These are phyloP conservation scores for Gossypium mustelinum DNA, from an alignment of 345 rosid genomes.

Conservation along the genomic window DNA sequence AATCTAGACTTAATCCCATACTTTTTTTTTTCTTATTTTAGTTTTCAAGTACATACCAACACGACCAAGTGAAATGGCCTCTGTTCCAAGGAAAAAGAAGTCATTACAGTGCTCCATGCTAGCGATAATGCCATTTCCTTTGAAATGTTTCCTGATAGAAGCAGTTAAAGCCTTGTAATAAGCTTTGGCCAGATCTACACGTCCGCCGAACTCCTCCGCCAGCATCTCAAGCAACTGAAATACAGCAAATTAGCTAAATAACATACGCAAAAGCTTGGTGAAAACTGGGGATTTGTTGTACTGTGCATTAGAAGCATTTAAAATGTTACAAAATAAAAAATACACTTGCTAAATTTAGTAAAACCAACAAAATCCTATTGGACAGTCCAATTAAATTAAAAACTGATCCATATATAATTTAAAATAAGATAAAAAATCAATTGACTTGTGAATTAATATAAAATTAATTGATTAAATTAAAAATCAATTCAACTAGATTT, in stretches of 20 bases:
- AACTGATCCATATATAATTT: too few species aligned
- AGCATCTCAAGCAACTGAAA: slow-evolving; percentile 75
- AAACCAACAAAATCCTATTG: too few species aligned
- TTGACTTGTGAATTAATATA: too few species aligned
- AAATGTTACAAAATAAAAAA: too few species aligned
- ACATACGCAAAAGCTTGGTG: background rate
- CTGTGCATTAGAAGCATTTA: background rate
- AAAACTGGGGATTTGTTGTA: background rate
- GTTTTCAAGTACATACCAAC: slow-evolving; percentile 51
- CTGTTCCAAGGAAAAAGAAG: slow-evolving; percentile 91
- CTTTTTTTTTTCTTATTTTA: background rate
- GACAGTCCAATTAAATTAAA: too few species aligned
- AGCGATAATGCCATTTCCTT: slow-evolving; percentile 89
- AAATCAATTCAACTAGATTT: too few species aligned
- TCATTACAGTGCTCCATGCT: slow-evolving; percentile 97
- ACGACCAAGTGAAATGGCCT: slow-evolving; percentile 82
- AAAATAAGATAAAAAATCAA: too few species aligned
- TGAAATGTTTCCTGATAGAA: slow-evolving; percentile 70
- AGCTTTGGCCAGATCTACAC: slow-evolving; percentile 83
- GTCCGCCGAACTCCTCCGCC: slow-evolving; percentile 76
- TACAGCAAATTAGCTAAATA: slow-evolving; percentile 14
- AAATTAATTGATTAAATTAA: too few species aligned
- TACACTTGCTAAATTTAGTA: too few species aligned
- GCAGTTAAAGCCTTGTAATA: slow-evolving; percentile 69
- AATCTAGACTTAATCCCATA: background rate